Percentiles rank a stretch among this genome's conserved stretches.
These are phyloP conservation scores for Microascus cirrosus DNA, from an alignment of 2,329 filamentous ascomycete species.

Conservation along the genomic window DNA sequence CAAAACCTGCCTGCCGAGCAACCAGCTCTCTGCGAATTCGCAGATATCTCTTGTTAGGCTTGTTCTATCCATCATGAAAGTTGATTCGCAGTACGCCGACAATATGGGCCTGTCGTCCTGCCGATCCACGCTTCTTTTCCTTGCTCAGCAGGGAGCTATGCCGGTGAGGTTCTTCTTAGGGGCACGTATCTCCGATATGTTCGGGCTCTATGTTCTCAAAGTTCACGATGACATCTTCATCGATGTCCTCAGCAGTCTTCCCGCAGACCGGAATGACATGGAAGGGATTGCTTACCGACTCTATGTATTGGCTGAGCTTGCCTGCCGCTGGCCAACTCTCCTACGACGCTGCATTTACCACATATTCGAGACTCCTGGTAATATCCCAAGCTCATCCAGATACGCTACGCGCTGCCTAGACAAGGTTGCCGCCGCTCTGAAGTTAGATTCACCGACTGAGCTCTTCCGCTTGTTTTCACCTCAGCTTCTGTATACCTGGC, in stretches of 20 bases:
- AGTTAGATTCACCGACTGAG: conserved; percentile 52
- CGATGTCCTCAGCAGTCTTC: conserved; percentile 72
- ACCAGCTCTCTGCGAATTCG: conserved; percentile 57
- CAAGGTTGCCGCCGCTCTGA: conserved; percentile 53
- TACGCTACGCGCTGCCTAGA: conserved; percentile 66
- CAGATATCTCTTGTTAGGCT: conserved; percentile 58
- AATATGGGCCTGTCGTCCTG: conserved; percentile 44
- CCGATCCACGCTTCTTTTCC: conserved; percentile 61
- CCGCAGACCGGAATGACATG: conserved; percentile 54
- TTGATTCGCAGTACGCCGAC: conserved; percentile 55
- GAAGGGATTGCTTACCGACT: conserved; percentile 84
- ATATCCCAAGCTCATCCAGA: conserved; percentile 49
- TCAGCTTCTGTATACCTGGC: conserved; percentile 87
- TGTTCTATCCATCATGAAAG: conserved; percentile 57
- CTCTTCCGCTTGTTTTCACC: conserved; percentile 79
- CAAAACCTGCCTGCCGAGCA: conserved; percentile 52
- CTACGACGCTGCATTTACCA: conserved; percentile 82
- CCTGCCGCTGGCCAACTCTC: conserved; percentile 74
- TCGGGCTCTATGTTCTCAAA: conserved; percentile 70
- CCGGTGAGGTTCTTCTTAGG: conserved; percentile 68
- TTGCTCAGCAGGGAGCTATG: conserved; percentile 57
- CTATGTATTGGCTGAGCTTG: conserved; percentile 64
- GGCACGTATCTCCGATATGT: conserved; percentile 58
- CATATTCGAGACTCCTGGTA: conserved; percentile 82
- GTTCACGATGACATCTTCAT: conserved; percentile 76